Evolutionary conservation across 352 stramenopile genomes (phyloP).

Genomic region (Phytophthora citricola): DNA sequence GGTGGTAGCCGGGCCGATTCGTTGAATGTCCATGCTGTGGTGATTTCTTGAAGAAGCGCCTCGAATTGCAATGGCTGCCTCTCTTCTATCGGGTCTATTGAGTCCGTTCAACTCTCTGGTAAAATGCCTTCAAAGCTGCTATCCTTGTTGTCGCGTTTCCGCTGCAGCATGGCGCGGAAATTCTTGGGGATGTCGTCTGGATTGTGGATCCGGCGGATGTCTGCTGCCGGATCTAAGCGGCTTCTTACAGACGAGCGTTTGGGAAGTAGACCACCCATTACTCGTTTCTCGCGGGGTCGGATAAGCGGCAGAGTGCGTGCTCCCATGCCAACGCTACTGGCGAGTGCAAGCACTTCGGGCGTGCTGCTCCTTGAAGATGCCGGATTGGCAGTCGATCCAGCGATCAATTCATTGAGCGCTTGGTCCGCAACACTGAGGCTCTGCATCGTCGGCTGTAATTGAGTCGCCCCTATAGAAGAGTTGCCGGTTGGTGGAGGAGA

Average conservation of each 20-base stretch:
- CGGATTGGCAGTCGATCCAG: constrained; percentile 19
- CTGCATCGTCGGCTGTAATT: constrained; percentile 23
- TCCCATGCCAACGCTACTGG: constrained; percentile 48
- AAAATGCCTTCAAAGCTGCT: constrained; percentile 44
- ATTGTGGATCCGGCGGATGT: constrained; percentile 76
- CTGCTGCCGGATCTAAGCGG: constrained; percentile 67
- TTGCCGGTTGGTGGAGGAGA: background rate
- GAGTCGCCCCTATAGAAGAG: constrained; percentile 1
- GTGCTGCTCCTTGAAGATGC: constrained; percentile 18
- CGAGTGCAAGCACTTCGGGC: constrained; percentile 29
- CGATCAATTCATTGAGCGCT: constrained; percentile 33
- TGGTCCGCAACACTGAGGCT: constrained; percentile 24
- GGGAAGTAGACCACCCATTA: constrained; percentile 71
- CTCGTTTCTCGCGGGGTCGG: constrained; percentile 56
- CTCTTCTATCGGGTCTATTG: background rate
- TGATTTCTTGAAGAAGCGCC: no score
- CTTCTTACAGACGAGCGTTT: constrained; percentile 71
- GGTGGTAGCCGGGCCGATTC: no score
- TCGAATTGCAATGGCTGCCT: background rate
- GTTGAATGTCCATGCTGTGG: no score
- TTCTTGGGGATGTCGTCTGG: constrained; percentile 79
- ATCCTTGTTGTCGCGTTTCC: constrained; percentile 48
- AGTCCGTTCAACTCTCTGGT: constrained; percentile 26
- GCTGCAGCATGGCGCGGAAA: constrained; percentile 66
- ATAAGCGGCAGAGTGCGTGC: constrained; percentile 55